Percentiles rank a stretch among this genome's conserved stretches.
Evolutionary conservation across 2,329 filamentous ascomycete genomes (phyloP).

Genomic region (Paracoccidioides brasiliensis): DNA sequence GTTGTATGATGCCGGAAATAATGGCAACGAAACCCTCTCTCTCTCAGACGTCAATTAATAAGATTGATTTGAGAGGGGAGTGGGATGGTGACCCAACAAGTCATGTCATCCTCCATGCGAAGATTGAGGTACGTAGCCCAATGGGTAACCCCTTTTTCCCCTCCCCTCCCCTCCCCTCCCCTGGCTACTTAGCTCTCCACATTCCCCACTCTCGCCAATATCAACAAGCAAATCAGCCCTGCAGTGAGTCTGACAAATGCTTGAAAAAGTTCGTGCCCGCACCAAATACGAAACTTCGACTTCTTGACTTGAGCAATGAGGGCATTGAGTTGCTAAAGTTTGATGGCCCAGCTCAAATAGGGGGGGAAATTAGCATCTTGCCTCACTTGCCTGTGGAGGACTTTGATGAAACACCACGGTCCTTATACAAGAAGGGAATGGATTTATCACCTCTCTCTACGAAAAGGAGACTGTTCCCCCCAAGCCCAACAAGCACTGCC

Average conservation of each 20-base stretch:
- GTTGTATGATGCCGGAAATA: neutral
- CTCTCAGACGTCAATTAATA: constrained; percentile 10
- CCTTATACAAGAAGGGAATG: constrained; percentile 4
- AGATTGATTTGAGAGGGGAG: constrained; percentile 20
- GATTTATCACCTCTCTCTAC: neutral
- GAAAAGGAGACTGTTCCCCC: constrained; percentile 4
- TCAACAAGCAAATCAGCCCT: neutral
- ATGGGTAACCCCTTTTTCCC: too few relatives aligned
- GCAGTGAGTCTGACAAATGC: neutral
- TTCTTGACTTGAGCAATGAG: constrained; percentile 1
- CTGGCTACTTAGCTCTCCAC: neutral
- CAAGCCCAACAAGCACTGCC: constrained; percentile 2
- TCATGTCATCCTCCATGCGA: constrained; percentile 16
- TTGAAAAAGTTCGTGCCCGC: neutral
- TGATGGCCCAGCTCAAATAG: neutral
- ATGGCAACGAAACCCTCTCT: neutral
- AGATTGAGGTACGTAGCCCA: constrained; percentile 18
- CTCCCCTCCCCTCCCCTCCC: too few relatives aligned
- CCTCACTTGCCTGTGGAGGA: neutral
- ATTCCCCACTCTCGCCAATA: neutral
- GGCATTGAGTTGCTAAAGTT: neutral
- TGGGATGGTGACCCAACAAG: constrained; percentile 19
- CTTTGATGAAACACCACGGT: neutral
- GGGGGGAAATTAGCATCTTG: neutral
- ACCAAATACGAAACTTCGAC: neutral